Conservation (phyloP, 192 early-diverging fungal genomes). For the Ambispora gerdemannii region DNA sequence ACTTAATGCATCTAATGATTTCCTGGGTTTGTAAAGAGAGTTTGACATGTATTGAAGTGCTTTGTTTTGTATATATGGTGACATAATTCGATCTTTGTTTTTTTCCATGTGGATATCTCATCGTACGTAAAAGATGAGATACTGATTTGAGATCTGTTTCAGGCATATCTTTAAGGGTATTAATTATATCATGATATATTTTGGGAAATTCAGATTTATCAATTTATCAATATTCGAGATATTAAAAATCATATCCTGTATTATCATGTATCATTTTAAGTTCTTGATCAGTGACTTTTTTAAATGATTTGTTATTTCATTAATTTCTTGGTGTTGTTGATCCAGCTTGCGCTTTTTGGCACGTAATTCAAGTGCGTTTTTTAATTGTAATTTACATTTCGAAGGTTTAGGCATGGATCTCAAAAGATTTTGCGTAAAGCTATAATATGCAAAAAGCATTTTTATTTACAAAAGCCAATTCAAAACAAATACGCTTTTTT, state of each 20-base stretch:
- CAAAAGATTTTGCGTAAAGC: background rate
- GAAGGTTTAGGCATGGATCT: background rate
- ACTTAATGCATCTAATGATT: no score
- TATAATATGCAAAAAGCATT: background rate
- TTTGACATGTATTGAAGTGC: background rate
- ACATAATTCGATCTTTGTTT: slow-evolving; percentile 1
- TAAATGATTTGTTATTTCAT: slow-evolving; percentile 8
- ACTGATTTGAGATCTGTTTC: no score
- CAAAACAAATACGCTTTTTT: background rate
- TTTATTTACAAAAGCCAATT: slow-evolving; percentile 13
- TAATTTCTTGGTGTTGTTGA: no score
- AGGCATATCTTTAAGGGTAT: no score
- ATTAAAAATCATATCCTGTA: slow-evolving; percentile 5
- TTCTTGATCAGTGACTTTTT: slow-evolving; percentile 4
- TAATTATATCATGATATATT: background rate
- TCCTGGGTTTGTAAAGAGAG: background rate
- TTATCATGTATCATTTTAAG: background rate
- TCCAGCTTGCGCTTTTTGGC: background rate
- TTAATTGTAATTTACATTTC: background rate
- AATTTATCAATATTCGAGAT: background rate
- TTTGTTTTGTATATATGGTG: slow-evolving; percentile 4
- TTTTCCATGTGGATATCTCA: background rate
- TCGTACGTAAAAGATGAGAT: no score
- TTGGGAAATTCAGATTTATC: background rate
- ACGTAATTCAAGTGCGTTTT: background rate